Evolutionary conservation across 1,139 yeast species (phyloP), one percentile per base, ranked within the genome.

Genomic region (Diutina siamensis): DNA sequence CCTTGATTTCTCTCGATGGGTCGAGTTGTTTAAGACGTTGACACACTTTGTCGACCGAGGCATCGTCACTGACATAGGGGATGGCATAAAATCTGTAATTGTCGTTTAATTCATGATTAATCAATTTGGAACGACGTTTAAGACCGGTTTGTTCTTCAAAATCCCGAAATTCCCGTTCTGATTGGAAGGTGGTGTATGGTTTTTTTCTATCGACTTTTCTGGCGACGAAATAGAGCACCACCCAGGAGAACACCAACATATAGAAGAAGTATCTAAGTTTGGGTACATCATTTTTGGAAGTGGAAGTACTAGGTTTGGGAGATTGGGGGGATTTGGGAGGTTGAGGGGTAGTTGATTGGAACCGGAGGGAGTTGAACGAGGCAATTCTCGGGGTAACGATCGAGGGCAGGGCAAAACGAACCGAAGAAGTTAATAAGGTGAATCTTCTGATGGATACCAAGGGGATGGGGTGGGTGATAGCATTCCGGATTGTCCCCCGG

Each of bases 151-250:
- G 55, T 44, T 67, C 60, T 51, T 78, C 82, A 49, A 67, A 66
- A 45, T 67, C 69, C 38, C 64, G 55, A 66, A 78, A 81, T 54
- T 84, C 94, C 48, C 71, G 72, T 53, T 79, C 85, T 10, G 79
- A 67, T 51, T 67, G 67, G 28, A 77, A 69, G 19, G 64, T 57
- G 35, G 65, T 77, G 54, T 74, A 74, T 20, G 76, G 77, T 17
- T 53, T 51, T 51, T 69, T 73, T 51, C 74, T 72, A 48, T 78
- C 80, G n/a, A 80, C 68, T 28, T 65, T 63, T 13, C 44, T 42
- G 2, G 78, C 76, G 2, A 76, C 79, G 51, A 70, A 67, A 46
- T 67, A 75, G 50, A 83, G 71, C 0, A 74, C 66, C 15, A 68
- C 76, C 7, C 79, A 67, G 2, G 83, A 75, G 13, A 74, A 57